A percentile compares a stretch with the other conserved stretches of the same genome.
Evolutionary conservation across 2,329 filamentous ascomycete genomes (phyloP).

Genomic region (Tricladium varicosporioides): DNA sequence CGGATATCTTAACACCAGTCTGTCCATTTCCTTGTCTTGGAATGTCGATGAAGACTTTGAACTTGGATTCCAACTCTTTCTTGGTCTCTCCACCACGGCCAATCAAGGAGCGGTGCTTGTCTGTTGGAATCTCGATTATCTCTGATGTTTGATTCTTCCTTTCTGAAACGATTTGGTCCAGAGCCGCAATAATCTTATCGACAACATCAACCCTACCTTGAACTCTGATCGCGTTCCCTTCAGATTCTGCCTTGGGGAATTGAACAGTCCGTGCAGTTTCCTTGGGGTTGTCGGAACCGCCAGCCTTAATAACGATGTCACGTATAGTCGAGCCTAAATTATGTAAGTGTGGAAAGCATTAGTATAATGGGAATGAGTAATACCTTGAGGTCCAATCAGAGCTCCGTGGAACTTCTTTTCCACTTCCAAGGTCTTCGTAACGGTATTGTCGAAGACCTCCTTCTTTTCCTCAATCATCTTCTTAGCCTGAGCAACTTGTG

Average conservation of each 20-base stretch:
- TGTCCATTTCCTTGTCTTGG: conserved; percentile 83
- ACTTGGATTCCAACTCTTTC: conserved; percentile 79
- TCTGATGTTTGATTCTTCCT: conserved; percentile 80
- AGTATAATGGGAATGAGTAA: background rate
- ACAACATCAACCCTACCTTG: conserved; percentile 84
- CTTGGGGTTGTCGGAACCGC: conserved; percentile 82
- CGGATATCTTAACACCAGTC: conserved; percentile 82
- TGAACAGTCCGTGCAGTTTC: conserved; percentile 86
- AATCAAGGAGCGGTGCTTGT: conserved; percentile 89
- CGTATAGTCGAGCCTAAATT: conserved; percentile 75
- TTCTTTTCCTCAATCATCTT: conserved; percentile 85
- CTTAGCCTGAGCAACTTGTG: conserved; percentile 87
- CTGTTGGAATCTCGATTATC: conserved; percentile 75
- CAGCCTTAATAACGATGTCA: conserved; percentile 81
- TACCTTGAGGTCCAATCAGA: conserved; percentile 84
- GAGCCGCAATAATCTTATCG: conserved; percentile 81
- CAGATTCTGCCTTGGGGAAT: conserved; percentile 86
- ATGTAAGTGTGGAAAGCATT: conserved; percentile 7
- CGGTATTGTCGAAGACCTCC: conserved; percentile 84
- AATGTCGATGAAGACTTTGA: conserved; percentile 84
- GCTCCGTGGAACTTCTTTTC: conserved; percentile 91
- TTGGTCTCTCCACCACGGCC: conserved; percentile 88
- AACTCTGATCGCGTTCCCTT: conserved; percentile 80
- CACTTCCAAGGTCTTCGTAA: conserved; percentile 81
- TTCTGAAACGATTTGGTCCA: conserved; percentile 78